Conservation (phyloP, 257 asterid genomes). For the Solanum rostratum region DNA sequence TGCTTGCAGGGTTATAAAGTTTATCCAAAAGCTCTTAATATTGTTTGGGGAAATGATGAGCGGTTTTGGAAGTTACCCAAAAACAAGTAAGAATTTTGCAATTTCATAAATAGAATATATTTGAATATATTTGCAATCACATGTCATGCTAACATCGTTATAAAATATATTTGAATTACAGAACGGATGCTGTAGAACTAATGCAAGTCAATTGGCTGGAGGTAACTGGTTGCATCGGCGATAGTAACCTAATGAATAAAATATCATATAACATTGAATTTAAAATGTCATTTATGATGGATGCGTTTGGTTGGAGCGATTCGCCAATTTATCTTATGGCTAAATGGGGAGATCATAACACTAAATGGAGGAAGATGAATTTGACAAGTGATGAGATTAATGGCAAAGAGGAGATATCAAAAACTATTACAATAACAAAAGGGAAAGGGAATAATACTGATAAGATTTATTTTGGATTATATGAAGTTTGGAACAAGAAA, state of each 20-base stretch:
- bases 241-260: neutral
- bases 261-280: constrained; percentile 7
- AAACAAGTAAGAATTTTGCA: neutral
- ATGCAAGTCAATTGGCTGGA: constrained; percentile 22
- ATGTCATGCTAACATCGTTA: neutral
- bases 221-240: constrained; percentile 15
- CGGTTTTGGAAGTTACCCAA: neutral
- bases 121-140: no score
- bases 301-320: constrained; percentile 23
- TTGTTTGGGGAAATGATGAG: neutral
- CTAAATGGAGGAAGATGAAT: neutral
- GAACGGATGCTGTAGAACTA: neutral
- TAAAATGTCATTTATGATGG: constrained; percentile 1
- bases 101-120: no score
- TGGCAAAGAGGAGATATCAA: neutral
- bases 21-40: neutral
- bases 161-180: neutral
- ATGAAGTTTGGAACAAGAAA: neutral
- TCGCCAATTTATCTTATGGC: constrained; percentile 7
- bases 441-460: neutral
- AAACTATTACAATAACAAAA: neutral
- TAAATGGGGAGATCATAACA: constrained; percentile 10
- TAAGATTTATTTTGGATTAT: neutral
- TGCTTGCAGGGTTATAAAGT: neutral
- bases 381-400: neutral